These are phyloP conservation scores for Dissophora ornata DNA, from an alignment of 192 early-diverging fungal genomes.

Conservation along the genomic window DNA sequence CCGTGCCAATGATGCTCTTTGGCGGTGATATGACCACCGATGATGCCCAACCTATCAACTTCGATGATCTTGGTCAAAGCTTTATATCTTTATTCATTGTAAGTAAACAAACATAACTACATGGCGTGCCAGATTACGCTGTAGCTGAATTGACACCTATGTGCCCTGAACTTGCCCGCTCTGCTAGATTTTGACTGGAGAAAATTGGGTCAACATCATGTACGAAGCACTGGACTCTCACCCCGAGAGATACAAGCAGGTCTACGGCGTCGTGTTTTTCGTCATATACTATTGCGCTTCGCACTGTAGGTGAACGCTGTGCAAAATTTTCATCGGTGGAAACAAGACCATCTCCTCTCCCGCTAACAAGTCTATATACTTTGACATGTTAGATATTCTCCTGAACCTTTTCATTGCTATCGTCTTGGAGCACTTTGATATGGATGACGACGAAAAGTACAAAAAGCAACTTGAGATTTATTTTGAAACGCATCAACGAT, in stretches of 20 bases:
- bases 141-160: no score
- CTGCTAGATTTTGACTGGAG: constrained; percentile 69
- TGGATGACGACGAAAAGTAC: constrained; percentile 69
- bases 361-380: neutral
- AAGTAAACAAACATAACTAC: no score
- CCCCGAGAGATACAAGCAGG: constrained; percentile 37
- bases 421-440: constrained; percentile 70
- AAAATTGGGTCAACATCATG: constrained; percentile 68
- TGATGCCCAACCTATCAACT: constrained; percentile 40
- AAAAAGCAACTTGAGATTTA: constrained; percentile 60
- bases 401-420: constrained; percentile 75
- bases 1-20: constrained; percentile 48
- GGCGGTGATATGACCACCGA: constrained; percentile 35
- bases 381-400: constrained; percentile 58
- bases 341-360: no score
- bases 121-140: no score
- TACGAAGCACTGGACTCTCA: constrained; percentile 58
- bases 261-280: constrained; percentile 59
- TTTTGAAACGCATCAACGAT: constrained; percentile 41
- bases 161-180: no score
- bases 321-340: no score
- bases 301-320: constrained; percentile 67
- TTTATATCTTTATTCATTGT: constrained; percentile 66
- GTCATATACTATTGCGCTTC: constrained; percentile 66
- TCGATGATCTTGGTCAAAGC: constrained; percentile 64